Conservation (phyloP, 2,329 filamentous ascomycete genomes). For the Tolypocladium cylindrosporum region DNA sequence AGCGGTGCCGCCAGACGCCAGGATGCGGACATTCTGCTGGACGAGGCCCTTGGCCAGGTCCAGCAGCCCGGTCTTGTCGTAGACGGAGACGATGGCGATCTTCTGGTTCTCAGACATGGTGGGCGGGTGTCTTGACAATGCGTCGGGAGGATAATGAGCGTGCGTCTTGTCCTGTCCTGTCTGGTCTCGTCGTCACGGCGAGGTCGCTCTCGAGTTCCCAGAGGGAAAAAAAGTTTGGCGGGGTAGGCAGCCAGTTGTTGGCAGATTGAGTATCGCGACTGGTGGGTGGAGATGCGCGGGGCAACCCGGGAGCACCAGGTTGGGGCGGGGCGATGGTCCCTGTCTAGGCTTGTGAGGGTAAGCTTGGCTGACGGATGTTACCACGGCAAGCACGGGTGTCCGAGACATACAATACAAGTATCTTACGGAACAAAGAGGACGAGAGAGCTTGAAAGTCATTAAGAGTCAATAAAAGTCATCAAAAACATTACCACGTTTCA, state of each 20-base stretch:
- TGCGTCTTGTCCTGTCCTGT: not conserved
- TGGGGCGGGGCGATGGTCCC: not conserved
- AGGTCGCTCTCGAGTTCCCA: not conserved
- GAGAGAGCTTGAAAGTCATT: too few species aligned
- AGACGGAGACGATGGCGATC: conserved; percentile 91
- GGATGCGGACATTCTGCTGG: conserved; percentile 80
- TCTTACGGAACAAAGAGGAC: too few species aligned
- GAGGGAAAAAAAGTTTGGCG: not conserved
- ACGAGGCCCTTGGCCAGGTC: conserved; percentile 86
- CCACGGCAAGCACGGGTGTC: too few species aligned
- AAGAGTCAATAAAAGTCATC: too few species aligned
- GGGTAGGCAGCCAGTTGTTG: not conserved
- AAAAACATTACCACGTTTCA: too few species aligned
- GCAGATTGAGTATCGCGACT: not conserved
- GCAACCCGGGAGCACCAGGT: not conserved
- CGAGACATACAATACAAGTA: too few species aligned
- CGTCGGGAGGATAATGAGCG: not conserved
- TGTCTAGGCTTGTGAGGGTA: not conserved
- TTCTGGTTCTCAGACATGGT: conserved; percentile 36
- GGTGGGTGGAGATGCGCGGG: conserved; percentile 2
- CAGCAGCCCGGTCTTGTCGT: conserved; percentile 93
- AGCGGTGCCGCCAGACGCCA: conserved; percentile 90
- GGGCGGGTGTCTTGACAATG: conserved; percentile 1
- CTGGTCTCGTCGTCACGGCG: not conserved
- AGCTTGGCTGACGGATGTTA: too few species aligned